A percentile compares a stretch with the other conserved stretches of the same genome.
These are phyloP conservation scores for Colletotrichum agaves DNA, from an alignment of 2,329 filamentous ascomycete genomes.

Conservation along the genomic window DNA sequence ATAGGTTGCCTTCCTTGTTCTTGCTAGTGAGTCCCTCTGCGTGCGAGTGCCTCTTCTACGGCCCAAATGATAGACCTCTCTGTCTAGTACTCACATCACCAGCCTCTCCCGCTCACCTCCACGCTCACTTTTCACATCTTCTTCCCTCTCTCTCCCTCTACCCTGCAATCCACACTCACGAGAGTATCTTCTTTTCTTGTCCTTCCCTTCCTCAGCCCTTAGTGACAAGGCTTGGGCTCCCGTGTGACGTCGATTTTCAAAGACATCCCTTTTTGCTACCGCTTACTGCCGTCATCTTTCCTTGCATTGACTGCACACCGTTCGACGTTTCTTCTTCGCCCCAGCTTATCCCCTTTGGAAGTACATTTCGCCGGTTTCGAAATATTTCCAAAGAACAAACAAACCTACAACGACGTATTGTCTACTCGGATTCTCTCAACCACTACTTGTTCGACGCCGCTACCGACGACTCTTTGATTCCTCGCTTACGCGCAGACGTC, in stretches of 20 bases:
- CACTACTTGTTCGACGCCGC: too few relatives aligned
- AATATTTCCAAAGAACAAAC: constrained; percentile 9
- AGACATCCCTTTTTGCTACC: not conserved
- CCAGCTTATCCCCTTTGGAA: constrained; percentile 1
- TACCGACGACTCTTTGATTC: not conserved
- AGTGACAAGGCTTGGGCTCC: not conserved
- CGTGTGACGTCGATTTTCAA: constrained; percentile 1
- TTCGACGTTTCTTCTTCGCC: constrained; percentile 7
- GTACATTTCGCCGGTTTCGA: constrained; percentile 29
- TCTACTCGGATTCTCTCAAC: not conserved
- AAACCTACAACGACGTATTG: not conserved
- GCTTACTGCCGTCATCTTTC: not conserved
- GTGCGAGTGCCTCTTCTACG: not conserved
- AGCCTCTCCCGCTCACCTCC: constrained; percentile 10
- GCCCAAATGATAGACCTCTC: not conserved
- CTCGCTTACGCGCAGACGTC: not conserved
- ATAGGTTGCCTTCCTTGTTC: not conserved
- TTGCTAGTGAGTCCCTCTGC: not conserved
- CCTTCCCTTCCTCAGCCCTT: constrained; percentile 16
- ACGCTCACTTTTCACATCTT: constrained; percentile 4
- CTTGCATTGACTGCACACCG: constrained; percentile 31
- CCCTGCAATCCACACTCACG: not conserved
- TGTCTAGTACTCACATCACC: constrained; percentile 20
- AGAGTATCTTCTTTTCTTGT: constrained; percentile 30
- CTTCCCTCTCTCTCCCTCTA: not conserved